Conservation (phyloP, 768 basidiomycete species). For the Termitomyces sp. region DNA sequence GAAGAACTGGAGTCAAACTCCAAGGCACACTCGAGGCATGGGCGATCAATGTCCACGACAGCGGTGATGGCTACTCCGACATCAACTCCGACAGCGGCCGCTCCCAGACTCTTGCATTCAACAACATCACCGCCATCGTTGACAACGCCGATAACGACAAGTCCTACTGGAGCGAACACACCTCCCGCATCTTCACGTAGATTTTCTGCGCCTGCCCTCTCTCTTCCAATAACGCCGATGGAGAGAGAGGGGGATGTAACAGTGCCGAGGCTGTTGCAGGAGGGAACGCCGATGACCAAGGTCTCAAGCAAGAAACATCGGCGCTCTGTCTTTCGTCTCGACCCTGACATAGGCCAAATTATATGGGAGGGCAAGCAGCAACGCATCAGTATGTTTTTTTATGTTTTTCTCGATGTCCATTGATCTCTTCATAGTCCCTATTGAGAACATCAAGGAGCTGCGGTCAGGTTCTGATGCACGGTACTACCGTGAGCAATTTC, state of each 20-base stretch:
- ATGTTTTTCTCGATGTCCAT: constrained; percentile 26
- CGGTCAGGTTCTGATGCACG: constrained; percentile 73
- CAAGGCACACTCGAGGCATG: constrained; percentile 4
- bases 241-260: constrained; percentile 25
- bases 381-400: constrained; percentile 58
- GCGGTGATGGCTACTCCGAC: constrained; percentile 4
- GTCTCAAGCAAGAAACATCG: constrained; percentile 78
- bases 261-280: constrained; percentile 55
- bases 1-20: not conserved
- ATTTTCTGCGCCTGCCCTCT: constrained; percentile 5
- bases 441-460: constrained; percentile 88
- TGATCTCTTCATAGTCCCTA: constrained; percentile 53
- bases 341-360: constrained; percentile 79
- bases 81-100: constrained; percentile 2
- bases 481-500: constrained; percentile 74
- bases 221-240: constrained; percentile 11
- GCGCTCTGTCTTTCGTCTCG: constrained; percentile 64
- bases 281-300: constrained; percentile 77
- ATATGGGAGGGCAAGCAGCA: constrained; percentile 73
- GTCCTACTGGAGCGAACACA: not conserved
- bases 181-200: not conserved
- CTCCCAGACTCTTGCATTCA: constrained; percentile 5
- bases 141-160: not conserved
- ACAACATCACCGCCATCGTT: not conserved
- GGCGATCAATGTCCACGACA: constrained; percentile 6